phyloP scores from a whole-genome alignment of 1,139 yeast genomes.

The Meyerozyma carpophila region DNA sequence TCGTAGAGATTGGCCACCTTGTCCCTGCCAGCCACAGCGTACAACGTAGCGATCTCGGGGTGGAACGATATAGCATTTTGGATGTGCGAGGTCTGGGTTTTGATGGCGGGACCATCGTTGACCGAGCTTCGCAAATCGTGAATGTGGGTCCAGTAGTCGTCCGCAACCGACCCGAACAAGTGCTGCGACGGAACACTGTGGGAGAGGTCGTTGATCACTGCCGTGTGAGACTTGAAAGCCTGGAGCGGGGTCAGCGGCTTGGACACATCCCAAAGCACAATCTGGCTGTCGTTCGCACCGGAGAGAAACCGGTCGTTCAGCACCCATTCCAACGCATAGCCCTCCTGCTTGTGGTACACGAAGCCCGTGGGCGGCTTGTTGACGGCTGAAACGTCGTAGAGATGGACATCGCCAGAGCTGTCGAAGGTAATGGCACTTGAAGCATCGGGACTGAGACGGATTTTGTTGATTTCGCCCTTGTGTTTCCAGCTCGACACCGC shows the following conservation, averaged over 20 bases:
- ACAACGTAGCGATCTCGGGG: constrained; percentile 36
- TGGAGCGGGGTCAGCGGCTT: constrained; percentile 40
- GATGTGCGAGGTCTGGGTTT: constrained; percentile 37
- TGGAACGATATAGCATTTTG: constrained; percentile 49
- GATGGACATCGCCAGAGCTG: constrained; percentile 42
- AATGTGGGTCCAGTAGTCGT: constrained; percentile 61
- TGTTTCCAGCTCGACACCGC: constrained; percentile 45
- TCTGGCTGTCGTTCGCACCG: constrained; percentile 61
- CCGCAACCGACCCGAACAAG: constrained; percentile 68
- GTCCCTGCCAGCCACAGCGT: constrained; percentile 53
- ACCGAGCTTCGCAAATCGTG: constrained; percentile 53
- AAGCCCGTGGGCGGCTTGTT: constrained; percentile 29
- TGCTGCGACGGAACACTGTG: constrained; percentile 43
- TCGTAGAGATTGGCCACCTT: constrained; percentile 47
- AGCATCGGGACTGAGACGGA: constrained; percentile 33
- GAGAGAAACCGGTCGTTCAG: constrained; percentile 46
- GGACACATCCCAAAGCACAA: constrained; percentile 65
- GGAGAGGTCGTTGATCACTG: constrained; percentile 52
- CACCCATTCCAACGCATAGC: constrained; percentile 68
- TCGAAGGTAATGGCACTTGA: constrained; percentile 45
- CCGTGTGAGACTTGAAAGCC: constrained; percentile 40
- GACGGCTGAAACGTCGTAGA: constrained; percentile 27
- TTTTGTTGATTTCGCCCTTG: constrained; percentile 48
- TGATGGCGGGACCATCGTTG: constrained; percentile 34
- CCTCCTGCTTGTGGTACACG: constrained; percentile 60